Conservation (phyloP, 495 filamentous ascomycete genomes). For the Neurospora tetraspora region DNA sequence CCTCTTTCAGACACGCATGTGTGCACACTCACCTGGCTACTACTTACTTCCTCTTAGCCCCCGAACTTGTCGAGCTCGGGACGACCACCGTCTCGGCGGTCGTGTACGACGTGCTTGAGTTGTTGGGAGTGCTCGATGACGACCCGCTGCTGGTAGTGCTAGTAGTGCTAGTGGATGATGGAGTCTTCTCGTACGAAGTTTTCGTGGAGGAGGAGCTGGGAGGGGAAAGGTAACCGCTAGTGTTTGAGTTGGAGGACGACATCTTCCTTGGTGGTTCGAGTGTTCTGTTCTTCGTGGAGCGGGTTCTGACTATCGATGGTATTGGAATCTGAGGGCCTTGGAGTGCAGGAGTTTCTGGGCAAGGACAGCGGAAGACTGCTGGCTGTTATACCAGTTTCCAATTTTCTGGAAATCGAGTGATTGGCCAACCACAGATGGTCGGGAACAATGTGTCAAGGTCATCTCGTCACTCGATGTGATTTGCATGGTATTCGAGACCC, state of each 20-base stretch:
- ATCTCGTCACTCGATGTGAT: background rate
- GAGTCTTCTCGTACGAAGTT: background rate
- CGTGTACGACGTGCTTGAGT: background rate
- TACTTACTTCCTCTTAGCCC: background rate
- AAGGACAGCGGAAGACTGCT: background rate
- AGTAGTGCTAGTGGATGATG: background rate
- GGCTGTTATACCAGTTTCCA: background rate
- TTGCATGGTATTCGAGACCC: background rate
- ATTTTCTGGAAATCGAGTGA: background rate
- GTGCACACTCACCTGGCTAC: background rate
- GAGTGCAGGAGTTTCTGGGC: too few species aligned
- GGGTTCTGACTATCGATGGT: too few species aligned
- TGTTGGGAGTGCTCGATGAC: background rate
- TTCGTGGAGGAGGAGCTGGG: background rate
- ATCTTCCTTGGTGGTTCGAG: background rate
- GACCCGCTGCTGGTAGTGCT: background rate
- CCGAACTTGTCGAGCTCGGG: background rate
- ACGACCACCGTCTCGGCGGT: background rate
- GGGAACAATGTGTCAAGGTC: background rate
- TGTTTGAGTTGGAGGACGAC: background rate
- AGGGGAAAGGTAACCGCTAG: background rate
- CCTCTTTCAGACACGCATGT: background rate
- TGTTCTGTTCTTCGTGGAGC: too few species aligned
- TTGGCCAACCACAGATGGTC: background rate
- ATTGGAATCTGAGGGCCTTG: too few species aligned